A percentile compares a stretch with the other conserved stretches of the same genome.
phyloP scores from a whole-genome alignment of 768 basidiomycete species.

The Cyclocybe cylindracea region DNA sequence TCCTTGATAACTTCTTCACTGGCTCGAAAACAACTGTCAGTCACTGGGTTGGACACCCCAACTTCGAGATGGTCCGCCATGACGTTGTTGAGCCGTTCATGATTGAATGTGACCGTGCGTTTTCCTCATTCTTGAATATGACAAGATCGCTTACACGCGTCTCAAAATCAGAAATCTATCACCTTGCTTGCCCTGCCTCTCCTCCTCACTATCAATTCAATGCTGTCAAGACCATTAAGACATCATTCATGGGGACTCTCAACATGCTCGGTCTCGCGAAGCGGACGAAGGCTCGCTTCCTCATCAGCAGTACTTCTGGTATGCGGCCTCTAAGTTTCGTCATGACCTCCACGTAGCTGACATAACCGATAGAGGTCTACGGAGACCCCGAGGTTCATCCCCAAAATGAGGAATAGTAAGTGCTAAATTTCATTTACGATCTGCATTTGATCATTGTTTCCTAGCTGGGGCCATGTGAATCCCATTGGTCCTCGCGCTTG shows the following conservation, averaged over 20 bases:
- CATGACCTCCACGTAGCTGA: constrained; percentile 7
- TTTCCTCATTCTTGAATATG: constrained; percentile 1
- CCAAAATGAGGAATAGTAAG: constrained; percentile 93
- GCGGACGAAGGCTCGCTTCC: constrained; percentile 95
- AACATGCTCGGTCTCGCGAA: constrained; percentile 99
- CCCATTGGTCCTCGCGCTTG: constrained; percentile 98
- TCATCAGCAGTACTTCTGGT: constrained; percentile 96
- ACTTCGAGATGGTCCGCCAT: constrained; percentile 97
- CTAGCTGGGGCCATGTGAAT: constrained; percentile 97
- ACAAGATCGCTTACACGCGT: constrained; percentile 11
- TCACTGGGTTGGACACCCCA: constrained; percentile 97
- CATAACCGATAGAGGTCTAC: constrained; percentile 75
- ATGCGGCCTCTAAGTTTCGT: constrained; percentile 20
- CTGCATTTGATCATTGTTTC: constrained; percentile 15
- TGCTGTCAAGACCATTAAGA: constrained; percentile 97
- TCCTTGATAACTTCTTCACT: constrained; percentile 98
- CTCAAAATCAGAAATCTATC: constrained; percentile 80
- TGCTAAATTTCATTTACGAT: constrained; percentile 9
- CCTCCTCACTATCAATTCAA: constrained; percentile 98
- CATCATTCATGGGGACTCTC: constrained; percentile 96
- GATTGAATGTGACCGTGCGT: constrained; percentile 97
- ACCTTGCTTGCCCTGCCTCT: constrained; percentile 96
- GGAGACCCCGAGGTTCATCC: constrained; percentile 99
- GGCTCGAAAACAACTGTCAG: constrained; percentile 96
- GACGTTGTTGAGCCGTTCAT: constrained; percentile 97